These are phyloP conservation scores for Rheum nobile DNA, from an alignment of 148 eudicot genomes.

Conservation along the genomic window DNA sequence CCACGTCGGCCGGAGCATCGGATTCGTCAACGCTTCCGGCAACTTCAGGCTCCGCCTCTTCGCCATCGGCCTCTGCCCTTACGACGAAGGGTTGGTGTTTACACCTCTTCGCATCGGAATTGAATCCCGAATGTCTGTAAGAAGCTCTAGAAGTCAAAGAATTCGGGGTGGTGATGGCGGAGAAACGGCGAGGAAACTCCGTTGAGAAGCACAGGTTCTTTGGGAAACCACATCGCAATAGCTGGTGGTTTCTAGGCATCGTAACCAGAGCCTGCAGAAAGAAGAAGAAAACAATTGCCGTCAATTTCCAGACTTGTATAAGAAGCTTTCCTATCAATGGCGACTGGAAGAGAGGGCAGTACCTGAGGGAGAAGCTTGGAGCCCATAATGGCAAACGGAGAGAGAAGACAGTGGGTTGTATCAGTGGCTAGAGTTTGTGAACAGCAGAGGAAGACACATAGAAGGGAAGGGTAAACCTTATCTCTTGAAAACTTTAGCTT, in stretches of 20 bases:
- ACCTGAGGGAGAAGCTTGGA: constrained; percentile 37
- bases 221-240: constrained; percentile 22
- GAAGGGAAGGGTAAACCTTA: neutral
- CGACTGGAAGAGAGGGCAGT: neutral
- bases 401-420: neutral
- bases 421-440: neutral
- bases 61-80: constrained; percentile 39
- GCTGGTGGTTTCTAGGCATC: constrained; percentile 22
- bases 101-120: constrained; percentile 9
- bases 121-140: constrained; percentile 9
- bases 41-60: constrained; percentile 16
- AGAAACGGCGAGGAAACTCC: constrained; percentile 18
- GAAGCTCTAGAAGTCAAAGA: constrained; percentile 23
- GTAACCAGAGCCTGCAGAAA: constrained; percentile 28
- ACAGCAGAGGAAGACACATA: neutral
- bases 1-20: constrained; percentile 18
- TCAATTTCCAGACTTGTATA: neutral
- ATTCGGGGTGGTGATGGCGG: constrained; percentile 13
- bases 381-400: constrained; percentile 22
- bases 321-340: neutral
- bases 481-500: neutral
- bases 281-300: neutral
- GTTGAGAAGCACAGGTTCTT: constrained; percentile 31
- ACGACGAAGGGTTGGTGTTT: constrained; percentile 26
- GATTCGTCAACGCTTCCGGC: constrained; percentile 14